These are phyloP conservation scores for Phoenix roebelenii DNA, from an alignment of 176 grass and related monocot species.

Conservation along the genomic window DNA sequence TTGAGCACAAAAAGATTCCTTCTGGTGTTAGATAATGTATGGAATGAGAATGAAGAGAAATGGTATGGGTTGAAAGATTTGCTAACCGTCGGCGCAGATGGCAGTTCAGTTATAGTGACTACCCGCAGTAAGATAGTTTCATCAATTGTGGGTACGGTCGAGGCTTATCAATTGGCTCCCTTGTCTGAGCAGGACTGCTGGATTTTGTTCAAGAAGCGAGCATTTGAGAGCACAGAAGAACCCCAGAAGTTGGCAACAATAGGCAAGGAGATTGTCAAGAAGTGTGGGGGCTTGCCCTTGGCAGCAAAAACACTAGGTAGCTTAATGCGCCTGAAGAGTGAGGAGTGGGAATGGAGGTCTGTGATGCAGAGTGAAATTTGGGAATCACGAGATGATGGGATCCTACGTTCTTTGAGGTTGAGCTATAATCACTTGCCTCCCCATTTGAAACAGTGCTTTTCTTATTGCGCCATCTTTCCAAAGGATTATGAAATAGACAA, in stretches of 20 bases:
- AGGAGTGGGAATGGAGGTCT: background rate
- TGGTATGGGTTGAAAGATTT: constrained; percentile 18
- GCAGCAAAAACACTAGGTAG: constrained; percentile 3
- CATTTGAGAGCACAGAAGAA: background rate
- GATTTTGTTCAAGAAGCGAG: constrained; percentile 5
- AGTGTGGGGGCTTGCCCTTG: constrained; percentile 26
- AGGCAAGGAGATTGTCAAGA: constrained; percentile 8
- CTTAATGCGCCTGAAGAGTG: constrained; percentile 3
- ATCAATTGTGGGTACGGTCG: background rate
- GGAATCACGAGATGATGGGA: background rate
- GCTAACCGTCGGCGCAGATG: constrained; percentile 3
- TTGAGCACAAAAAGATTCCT: constrained; percentile 9
- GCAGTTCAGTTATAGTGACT: constrained; percentile 32
- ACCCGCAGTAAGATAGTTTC: constrained; percentile 4
- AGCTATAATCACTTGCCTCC: constrained; percentile 29
- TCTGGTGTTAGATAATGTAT: constrained; percentile 28
- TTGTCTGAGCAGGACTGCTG: constrained; percentile 5
- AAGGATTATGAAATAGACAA: constrained; percentile 13
- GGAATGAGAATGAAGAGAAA: constrained; percentile 4
- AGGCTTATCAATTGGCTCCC: background rate
- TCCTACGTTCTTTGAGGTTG: background rate
- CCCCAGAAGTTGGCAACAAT: background rate
- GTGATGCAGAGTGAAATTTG: constrained; percentile 11
- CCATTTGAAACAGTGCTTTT: constrained; percentile 20
- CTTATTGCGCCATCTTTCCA: constrained; percentile 24